Evolutionary conservation across 805 yeast species (phyloP).

Genomic region (Barnettozyma wickerhamii): DNA sequence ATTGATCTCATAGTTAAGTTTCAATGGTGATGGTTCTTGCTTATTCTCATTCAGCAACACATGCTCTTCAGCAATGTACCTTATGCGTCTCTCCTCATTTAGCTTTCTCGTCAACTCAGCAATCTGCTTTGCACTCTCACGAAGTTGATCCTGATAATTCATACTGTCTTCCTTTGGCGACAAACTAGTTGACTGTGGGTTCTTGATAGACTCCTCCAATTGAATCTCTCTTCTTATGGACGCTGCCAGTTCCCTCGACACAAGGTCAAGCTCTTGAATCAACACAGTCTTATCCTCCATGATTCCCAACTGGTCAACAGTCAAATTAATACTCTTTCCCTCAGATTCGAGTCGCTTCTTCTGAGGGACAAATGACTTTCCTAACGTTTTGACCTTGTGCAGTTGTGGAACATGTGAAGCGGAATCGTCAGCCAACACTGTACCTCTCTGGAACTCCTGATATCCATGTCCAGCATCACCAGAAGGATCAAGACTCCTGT

Average conservation of each 20-base stretch:
- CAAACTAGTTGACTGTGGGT: neutral
- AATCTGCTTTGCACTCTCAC: slow-evolving; percentile 39
- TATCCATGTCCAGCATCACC: neutral
- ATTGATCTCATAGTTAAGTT: slow-evolving; percentile 52
- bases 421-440: neutral
- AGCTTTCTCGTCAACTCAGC: slow-evolving; percentile 52
- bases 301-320: slow-evolving; percentile 58
- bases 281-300: slow-evolving; percentile 56
- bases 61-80: slow-evolving; percentile 71
- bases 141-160: slow-evolving; percentile 14
- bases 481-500: slow-evolving; percentile 7
- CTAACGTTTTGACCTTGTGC: slow-evolving; percentile 3
- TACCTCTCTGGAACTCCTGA: neutral
- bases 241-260: slow-evolving; percentile 68
- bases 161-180: slow-evolving; percentile 5
- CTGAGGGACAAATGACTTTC: slow-evolving; percentile 15
- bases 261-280: slow-evolving; percentile 59
- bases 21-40: slow-evolving; percentile 47
- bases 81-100: slow-evolving; percentile 57
- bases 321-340: slow-evolving; percentile 33
- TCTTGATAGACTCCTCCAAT: slow-evolving; percentile 42
- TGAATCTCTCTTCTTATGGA: slow-evolving; percentile 67
- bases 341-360: neutral
- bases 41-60: slow-evolving; percentile 53
- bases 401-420: neutral